Conservation (phyloP, 2,329 filamentous ascomycete species). For the Orbilia blumenaviensis region DNA sequence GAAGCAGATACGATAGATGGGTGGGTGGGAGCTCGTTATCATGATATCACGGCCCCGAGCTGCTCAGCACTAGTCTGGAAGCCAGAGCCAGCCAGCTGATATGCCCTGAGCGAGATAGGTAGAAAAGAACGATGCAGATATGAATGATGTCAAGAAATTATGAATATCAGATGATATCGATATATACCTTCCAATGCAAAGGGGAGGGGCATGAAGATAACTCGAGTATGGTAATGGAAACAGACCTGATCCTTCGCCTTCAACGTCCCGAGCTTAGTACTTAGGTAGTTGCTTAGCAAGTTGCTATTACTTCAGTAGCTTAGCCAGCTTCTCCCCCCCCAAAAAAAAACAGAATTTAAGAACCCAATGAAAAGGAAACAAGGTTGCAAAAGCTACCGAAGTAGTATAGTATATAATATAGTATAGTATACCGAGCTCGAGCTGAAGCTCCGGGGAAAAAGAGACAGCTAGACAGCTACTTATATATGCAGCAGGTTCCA, state of each 20-base stretch:
- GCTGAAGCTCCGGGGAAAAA: constrained; percentile 19
- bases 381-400: not conserved
- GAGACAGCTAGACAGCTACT: constrained; percentile 9
- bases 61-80: not conserved
- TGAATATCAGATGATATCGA: not conserved
- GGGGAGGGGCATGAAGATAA: not conserved
- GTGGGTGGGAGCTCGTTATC: constrained; percentile 14
- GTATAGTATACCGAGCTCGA: not conserved
- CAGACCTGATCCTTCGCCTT: constrained; percentile 14
- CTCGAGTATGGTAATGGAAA: not conserved
- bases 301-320: no score
- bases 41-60: not conserved
- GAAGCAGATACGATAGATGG: constrained; percentile 9
- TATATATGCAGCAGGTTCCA: constrained; percentile 38
- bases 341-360: not conserved
- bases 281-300: no score
- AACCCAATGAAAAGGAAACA: constrained; percentile 9
- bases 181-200: no score
- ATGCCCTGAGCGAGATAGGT: not conserved
- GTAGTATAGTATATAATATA: not conserved
- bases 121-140: not conserved
- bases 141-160: no score
- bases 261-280: not conserved
- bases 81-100: not conserved
- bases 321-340: no score